phyloP scores from a whole-genome alignment of 148 eudicot genomes.

The Talinum fruticosum region DNA sequence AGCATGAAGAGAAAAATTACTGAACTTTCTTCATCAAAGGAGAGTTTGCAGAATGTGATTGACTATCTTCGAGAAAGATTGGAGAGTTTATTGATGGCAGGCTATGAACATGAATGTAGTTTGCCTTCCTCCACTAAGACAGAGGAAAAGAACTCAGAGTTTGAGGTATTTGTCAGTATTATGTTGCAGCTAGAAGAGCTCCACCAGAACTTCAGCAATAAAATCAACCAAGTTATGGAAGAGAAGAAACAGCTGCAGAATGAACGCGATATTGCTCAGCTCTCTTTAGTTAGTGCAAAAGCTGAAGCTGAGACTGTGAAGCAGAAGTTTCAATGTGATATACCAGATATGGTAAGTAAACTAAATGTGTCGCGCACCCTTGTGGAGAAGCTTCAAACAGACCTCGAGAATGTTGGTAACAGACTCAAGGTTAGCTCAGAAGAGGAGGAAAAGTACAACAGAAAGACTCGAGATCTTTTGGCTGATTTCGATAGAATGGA shows the following conservation, averaged over 20 bases:
- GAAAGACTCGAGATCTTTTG: constrained; percentile 46
- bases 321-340: constrained; percentile 52
- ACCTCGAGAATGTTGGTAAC: constrained; percentile 49
- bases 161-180: constrained; percentile 27
- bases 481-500: constrained; percentile 57
- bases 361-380: constrained; percentile 45
- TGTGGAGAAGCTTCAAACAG: constrained; percentile 54
- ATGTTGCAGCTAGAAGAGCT: constrained; percentile 47
- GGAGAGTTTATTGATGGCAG: constrained; percentile 39
- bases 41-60: constrained; percentile 42
- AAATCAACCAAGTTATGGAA: constrained; percentile 39
- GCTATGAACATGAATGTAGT: constrained; percentile 26
- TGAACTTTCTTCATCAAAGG: constrained; percentile 41
- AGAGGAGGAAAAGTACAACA: constrained; percentile 46
- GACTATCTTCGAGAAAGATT: constrained; percentile 47
- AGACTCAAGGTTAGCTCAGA: constrained; percentile 49
- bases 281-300: constrained; percentile 36
- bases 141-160: constrained; percentile 24
- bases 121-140: constrained; percentile 15
- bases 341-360: constrained; percentile 41
- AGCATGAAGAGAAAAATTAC: constrained; percentile 31
- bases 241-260: constrained; percentile 50
- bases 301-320: constrained; percentile 44
- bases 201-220: constrained; percentile 37
- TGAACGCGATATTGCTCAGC: constrained; percentile 47